Evolutionary conservation across 345 rosid genomes (phyloP), one percentile per base, ranked within the genome.

Genomic region (Laguncularia racemosa): DNA sequence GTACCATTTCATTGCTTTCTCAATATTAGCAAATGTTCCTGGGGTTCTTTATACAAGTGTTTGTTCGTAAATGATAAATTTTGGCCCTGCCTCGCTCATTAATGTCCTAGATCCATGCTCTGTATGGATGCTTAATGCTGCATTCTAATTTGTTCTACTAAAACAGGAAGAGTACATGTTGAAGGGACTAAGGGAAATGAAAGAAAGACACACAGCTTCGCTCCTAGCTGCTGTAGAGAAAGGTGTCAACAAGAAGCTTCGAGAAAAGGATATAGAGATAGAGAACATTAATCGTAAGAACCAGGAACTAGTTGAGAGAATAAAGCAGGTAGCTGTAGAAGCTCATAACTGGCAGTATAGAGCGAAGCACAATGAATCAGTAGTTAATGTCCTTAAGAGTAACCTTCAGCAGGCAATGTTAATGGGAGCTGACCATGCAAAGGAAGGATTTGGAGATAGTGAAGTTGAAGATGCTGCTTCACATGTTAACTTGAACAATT

Each of bases 361-460:
- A 59, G 86, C 95, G 6, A 84, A 84, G 59, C 79, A 86, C 85
- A 84, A 80, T 13, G 95, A 90, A 75, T 84, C 90, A 2, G 69
- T 90, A 20, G 86, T 80, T 55, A 76, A 76, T 55, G 78, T 82
- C 65, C 72, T 90, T 4, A 87, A 81, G 75, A 72, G 52, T 71
- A 83, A 86, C 60, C 80, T 90, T 40, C 86, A 86, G 67, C 85
- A 81, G 73, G 97, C 82, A 18, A 73, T 79, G 52, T 81, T 88
- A 15, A 91, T 81, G 69, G 90, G 92, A 23, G 83, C 78, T 43
- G 83, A 80, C 17, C 87, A 82, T 70, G 81, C 73, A 49, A 79
- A 84, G 73, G 97, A 90, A 84, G 92, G 95, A 67, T 84, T 82
- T 52, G 95, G 97, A 47, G 97, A 90, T 50, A 86, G 82, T 18